Base-by-base conservation (phyloP, 768 basidiomycete genomes). In the Suillus placidus region DNA sequence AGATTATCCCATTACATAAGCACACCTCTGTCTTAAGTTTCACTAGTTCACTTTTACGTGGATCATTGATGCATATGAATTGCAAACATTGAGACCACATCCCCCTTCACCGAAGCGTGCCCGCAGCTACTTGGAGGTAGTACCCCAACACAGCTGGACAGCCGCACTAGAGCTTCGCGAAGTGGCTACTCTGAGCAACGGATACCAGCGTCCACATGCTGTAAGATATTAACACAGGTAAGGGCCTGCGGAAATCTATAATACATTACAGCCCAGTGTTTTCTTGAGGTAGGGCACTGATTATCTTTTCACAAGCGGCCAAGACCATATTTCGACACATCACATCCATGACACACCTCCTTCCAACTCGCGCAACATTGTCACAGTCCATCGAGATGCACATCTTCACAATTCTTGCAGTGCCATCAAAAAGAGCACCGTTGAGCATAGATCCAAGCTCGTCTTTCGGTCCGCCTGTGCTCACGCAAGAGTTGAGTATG, bases 311-410 rank as follows among this genome's bases (percentile, higher is more conserved):
- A 60, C 75, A 76, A 14, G 71, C 65, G 38, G 76, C 75, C 13
- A 77, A 32, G 40, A 77, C 23, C 66, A 76, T 76, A 55, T 72
- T 68, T 60, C 58, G 72, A 57, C 71, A 76, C 3, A 76, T 65
- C 0, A 68, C 55, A 42, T 74, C 74, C 26, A 75, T 61, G 8
- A 9, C 30, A 9, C 16, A 35, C 2, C 40, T 52, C 8, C 32
- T n/a, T 32, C 34, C 45, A 30, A 51, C 30, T 43, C 26, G 26
- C 16, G 30, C 43, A 18, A 66, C 56, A 1, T 12, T 30, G 13
- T 66, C 65, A 20, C 58, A 30, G 40, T 60, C 58, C 40, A 20
- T 60, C 10, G 40, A 60, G 26, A 60, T 42, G 58, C 58, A 60
- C 26, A 42, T 20, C 2, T 65, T 66, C 23, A 76, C 30, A 55